Conservation (phyloP, 2,329 filamentous ascomycete species). For the Diaporthe ampelina region DNA sequence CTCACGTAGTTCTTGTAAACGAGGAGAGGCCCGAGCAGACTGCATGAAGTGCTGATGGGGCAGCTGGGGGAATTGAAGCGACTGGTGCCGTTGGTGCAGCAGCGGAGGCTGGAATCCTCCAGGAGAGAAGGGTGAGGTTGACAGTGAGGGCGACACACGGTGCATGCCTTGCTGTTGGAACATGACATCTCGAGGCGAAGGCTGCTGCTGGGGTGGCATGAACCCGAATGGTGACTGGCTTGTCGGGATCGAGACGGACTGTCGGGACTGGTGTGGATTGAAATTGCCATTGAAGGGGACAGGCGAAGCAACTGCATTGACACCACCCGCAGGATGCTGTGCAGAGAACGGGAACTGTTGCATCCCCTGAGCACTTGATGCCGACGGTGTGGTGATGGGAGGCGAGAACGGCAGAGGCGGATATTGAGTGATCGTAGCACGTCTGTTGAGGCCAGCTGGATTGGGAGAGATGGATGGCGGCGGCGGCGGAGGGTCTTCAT, state of each 20-base stretch:
- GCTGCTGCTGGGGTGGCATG: slow-evolving; percentile 71
- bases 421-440: slow-evolving; percentile 78
- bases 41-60: slow-evolving; percentile 71
- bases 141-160: slow-evolving; percentile 75
- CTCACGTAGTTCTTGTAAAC: slow-evolving; percentile 80
- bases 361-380: slow-evolving; percentile 75
- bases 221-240: slow-evolving; percentile 62
- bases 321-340: slow-evolving; percentile 67
- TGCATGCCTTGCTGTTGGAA: slow-evolving; percentile 66
- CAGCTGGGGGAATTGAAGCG: slow-evolving; percentile 69
- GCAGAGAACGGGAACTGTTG: slow-evolving; percentile 69
- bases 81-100: slow-evolving; percentile 71
- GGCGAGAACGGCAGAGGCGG: slow-evolving; percentile 86
- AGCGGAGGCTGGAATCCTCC: slow-evolving; percentile 62
- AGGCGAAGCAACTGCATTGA: slow-evolving; percentile 79
- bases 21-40: slow-evolving; percentile 68
- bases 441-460: slow-evolving; percentile 73
- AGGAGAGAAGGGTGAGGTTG: slow-evolving; percentile 71
- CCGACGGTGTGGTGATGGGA: slow-evolving; percentile 83
- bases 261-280: slow-evolving; percentile 81
- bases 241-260: slow-evolving; percentile 77
- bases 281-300: slow-evolving; percentile 76
- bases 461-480: slow-evolving; percentile 76
- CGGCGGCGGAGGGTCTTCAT: slow-evolving; percentile 75
- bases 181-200: slow-evolving; percentile 69